Evolutionary conservation across 2,329 filamentous ascomycete genomes (phyloP).

Genomic region (Fusarium nelsonii): DNA sequence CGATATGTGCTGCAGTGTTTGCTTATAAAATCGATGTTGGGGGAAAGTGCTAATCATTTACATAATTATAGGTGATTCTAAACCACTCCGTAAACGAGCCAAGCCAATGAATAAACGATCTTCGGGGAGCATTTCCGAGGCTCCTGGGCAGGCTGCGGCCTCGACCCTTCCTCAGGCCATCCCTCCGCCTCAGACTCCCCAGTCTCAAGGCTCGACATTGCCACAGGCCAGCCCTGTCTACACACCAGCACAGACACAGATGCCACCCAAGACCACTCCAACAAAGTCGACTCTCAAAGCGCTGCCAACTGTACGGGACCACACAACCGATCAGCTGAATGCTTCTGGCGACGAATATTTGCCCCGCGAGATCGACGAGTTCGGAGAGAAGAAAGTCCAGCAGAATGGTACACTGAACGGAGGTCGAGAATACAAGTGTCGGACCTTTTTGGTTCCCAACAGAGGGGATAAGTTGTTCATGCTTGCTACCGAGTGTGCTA

Average conservation of each 20-base stretch:
- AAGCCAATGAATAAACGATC: slow-evolving; percentile 72
- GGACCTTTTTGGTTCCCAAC: slow-evolving; percentile 92
- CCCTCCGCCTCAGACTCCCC: slow-evolving; percentile 67
- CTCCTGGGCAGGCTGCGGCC: slow-evolving; percentile 66
- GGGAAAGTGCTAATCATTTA: slow-evolving; percentile 48
- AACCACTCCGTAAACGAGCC: slow-evolving; percentile 66
- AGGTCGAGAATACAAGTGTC: slow-evolving; percentile 88
- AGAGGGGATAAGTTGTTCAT: slow-evolving; percentile 96
- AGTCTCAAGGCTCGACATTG: slow-evolving; percentile 62
- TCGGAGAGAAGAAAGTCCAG: slow-evolving; percentile 94
- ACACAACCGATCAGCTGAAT: slow-evolving; percentile 95
- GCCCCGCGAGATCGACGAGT: slow-evolving; percentile 91
- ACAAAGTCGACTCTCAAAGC: slow-evolving; percentile 91
- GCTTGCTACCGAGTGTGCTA: slow-evolving; percentile 96
- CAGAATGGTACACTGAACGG: slow-evolving; percentile 84
- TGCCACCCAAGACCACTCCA: slow-evolving; percentile 83
- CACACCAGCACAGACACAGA: slow-evolving; percentile 55
- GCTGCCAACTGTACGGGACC: slow-evolving; percentile 93
- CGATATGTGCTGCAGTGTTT: slow-evolving; percentile 42
- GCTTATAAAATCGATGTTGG: background rate
- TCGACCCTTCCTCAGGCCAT: slow-evolving; percentile 55
- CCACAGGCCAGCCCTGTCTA: slow-evolving; percentile 59
- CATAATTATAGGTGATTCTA: slow-evolving; percentile 59
- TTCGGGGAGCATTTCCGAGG: slow-evolving; percentile 66
- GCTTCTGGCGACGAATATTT: slow-evolving; percentile 93